Conservation (phyloP, 225 moss, liverwort and hornwort species). For the Physcomitrellopsis africana region DNA sequence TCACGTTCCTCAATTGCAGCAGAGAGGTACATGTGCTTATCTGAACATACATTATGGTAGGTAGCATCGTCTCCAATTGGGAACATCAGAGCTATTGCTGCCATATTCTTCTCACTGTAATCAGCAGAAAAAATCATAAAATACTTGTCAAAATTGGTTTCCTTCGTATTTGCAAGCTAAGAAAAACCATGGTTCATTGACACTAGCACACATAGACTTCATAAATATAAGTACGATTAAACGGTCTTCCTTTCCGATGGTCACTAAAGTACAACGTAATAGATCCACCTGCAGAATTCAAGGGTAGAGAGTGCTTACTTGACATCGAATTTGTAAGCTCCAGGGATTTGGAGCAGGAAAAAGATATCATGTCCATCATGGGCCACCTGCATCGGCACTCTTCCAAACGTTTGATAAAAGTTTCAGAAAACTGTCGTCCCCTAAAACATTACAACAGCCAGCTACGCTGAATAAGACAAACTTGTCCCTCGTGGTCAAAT, state of each 20-base stretch:
- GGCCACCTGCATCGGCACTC: constrained; percentile 67
- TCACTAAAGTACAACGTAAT: neutral
- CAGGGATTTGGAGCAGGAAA: constrained; percentile 81
- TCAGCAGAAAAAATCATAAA: constrained; percentile 2
- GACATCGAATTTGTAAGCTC: constrained; percentile 63
- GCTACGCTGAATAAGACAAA: neutral
- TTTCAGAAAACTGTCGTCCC: neutral
- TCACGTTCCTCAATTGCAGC: constrained; percentile 16
- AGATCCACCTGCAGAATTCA: constrained; percentile 9
- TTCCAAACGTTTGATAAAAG: constrained; percentile 20
- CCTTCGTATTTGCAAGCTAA: constrained; percentile 1
- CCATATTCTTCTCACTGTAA: constrained; percentile 70
- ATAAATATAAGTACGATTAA: too few relatives aligned
- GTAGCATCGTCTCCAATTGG: constrained; percentile 96
- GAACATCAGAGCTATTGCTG: constrained; percentile 89
- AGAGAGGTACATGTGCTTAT: constrained; percentile 5
- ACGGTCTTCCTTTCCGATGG: neutral
- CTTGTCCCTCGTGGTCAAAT: neutral
- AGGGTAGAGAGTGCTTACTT: constrained; percentile 51
- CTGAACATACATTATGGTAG: constrained; percentile 74
- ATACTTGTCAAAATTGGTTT: neutral
- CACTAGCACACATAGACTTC: constrained; percentile 11
- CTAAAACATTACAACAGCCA: neutral
- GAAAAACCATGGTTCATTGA: constrained; percentile 13
- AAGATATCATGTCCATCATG: constrained; percentile 92